Base-by-base conservation (phyloP, 768 basidiomycete genomes). In the Chalciporus piperatus region DNA sequence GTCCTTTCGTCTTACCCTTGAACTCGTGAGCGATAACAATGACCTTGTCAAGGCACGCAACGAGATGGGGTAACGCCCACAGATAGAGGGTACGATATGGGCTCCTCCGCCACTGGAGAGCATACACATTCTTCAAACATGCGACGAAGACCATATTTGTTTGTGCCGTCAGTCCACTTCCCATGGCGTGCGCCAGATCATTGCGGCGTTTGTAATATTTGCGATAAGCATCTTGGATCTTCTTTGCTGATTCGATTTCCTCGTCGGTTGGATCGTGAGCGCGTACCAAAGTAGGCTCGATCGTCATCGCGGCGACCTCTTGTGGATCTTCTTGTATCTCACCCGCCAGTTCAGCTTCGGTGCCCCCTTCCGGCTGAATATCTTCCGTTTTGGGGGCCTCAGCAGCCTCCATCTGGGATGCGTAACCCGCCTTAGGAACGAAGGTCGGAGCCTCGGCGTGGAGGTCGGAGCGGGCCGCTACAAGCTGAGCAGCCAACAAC, bases 41-140 rank as follows among this genome's bases (percentile, higher is more conserved):
- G 19, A 64, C 58, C n/a, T 60, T 47, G 42, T 79, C 72, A 25
- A 80, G 65, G 53, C 72, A 76, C 2, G 74, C 54, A 3, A 77
- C 60, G 25, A 79, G 55, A 45, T 69, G 73, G 2, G 77, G 74
- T 8, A 80, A 62, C 16, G 65, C 64, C 44, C 66, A 65, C 6
- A 66, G 59, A 56, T 73, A 77, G 13, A 75, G 60, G 0, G 60
- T 48, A 13, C 67, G 68, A 51, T 81, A 78, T 16, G 48, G 52
- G 6, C 54, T 57, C 22, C 47, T 48, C 30, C 51, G 32, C 73
- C 74, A 72, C 3, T 50, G 46, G 25, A 66, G 64, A 7, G 50
- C 56, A 38, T 53, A 57, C 22, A 66, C 64, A 22, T 62, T 58
- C 40, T 58, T 54, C 27, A 67, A 45, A 40, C 69, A 78, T 13